Evolutionary conservation across 2,329 filamentous ascomycete species (phyloP), one percentile per base, ranked within the genome.

Genomic region (Diplodia corticola): DNA sequence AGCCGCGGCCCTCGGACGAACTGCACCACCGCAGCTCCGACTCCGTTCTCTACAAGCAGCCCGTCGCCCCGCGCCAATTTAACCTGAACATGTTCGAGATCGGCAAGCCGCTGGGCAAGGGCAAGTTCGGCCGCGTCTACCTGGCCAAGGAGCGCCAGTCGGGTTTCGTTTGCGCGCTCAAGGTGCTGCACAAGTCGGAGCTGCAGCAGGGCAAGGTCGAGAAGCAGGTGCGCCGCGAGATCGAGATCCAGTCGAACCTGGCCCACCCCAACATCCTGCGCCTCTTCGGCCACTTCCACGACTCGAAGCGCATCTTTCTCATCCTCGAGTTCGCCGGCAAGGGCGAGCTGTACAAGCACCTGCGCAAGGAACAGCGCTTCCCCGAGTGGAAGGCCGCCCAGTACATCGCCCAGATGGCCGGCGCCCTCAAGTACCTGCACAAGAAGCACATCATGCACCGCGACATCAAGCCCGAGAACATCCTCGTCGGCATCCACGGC

Each of bases 391-490:
- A 92, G 78, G 91, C 92, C 9, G 91, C 91, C 28, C 90, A 93
- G 80, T 96, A 94, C 78, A 88, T 95, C 69, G 91, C 91, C 2
- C 92, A 96, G 79, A 95, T 95, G 91, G 91, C 91, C n/a, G 90
- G 90, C 51, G 93, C 93, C 0, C 82, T 97, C 72, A 89, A 89
- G 71, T 98, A 97, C 75, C 85, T 97, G 53, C 93, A 97, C 82
- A 92, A 92, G 77, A 98, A 98, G 82, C 93, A 97, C 78, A 91
- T 98, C 71, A 98, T 98, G 82, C 94, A 98, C 80, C 87, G 93
- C 67, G 93, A 98, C 73, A 98, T 98, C 81, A 98, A 98, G 83
- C 93, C 93, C 2, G 93, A 98, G 80, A 98, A 98, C 74, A 98
- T 98, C 70, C 85, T 98, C 24, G 90, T 98, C 33, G 94, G 94